Evolutionary conservation across 1,139 yeast species (phyloP).

Genomic region (Magnusiomyces suaveolens): DNA sequence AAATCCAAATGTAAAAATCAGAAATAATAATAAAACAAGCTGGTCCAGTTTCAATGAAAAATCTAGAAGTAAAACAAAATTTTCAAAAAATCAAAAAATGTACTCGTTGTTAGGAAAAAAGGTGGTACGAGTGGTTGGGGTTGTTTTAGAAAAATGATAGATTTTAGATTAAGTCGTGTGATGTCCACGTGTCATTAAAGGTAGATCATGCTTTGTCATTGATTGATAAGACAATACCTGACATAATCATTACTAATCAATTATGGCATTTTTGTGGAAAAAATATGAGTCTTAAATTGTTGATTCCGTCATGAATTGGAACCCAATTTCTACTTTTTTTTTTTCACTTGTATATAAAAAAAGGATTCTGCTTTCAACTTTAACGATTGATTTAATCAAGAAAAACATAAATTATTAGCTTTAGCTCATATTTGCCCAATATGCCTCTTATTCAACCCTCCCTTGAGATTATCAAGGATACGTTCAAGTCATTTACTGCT

Average conservation of each 20-base stretch:
- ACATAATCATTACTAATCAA: too few species aligned
- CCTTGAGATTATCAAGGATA: constrained; percentile 9
- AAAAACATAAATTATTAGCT: too few species aligned
- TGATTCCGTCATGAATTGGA: too few species aligned
- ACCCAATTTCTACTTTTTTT: too few species aligned
- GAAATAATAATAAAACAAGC: not conserved
- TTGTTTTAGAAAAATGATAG: too few species aligned
- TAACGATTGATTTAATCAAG: too few species aligned
- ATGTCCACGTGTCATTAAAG: not conserved
- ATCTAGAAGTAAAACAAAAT: not conserved
- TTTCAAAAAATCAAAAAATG: not conserved
- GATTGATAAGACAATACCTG: too few species aligned
- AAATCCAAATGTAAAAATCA: not conserved
- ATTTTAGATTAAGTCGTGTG: too few species aligned
- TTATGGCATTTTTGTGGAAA: too few species aligned
- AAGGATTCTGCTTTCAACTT: too few species aligned
- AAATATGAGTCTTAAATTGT: too few species aligned
- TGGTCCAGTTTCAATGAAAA: not conserved
- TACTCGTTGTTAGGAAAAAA: not conserved
- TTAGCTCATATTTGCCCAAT: not conserved
- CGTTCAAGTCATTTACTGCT: constrained; percentile 1
- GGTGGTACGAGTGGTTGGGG: not conserved
- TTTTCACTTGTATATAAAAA: too few species aligned
- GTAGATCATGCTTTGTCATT: not conserved
- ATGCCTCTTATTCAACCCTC: constrained; percentile 10